Conservation (phyloP, 768 basidiomycete species). For the Mycena filopes region DNA sequence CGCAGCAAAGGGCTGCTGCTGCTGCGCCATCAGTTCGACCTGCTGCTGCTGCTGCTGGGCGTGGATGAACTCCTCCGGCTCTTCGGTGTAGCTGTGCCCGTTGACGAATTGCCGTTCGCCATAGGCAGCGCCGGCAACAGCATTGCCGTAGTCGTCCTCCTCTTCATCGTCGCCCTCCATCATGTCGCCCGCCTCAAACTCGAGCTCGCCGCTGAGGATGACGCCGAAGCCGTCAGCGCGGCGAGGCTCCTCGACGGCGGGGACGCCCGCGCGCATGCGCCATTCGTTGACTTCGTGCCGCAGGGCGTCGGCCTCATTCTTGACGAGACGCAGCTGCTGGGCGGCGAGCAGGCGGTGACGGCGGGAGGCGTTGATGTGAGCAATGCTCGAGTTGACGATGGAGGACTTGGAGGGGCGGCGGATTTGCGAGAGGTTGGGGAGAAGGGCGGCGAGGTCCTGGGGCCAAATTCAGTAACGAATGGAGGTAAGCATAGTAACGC, state of each 20-base stretch:
- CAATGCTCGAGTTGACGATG: conserved; percentile 96
- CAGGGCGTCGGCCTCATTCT: conserved; percentile 86
- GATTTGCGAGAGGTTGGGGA: conserved; percentile 93
- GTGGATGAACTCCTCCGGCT: conserved; percentile 29
- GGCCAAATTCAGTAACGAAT: not conserved
- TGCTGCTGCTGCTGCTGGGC: conserved; percentile 25
- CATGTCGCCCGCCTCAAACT: conserved; percentile 60
- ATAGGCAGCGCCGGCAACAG: not conserved
- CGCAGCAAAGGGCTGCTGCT: conserved; percentile 5
- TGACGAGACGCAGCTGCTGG: conserved; percentile 82
- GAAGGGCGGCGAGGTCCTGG: conserved; percentile 89
- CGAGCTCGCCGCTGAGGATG: conserved; percentile 77
- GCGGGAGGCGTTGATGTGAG: conserved; percentile 85
- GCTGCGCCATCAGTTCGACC: conserved; percentile 26
- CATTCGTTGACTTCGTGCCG: conserved; percentile 94
- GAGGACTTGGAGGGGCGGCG: conserved; percentile 96
- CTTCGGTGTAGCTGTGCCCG: conserved; percentile 10
- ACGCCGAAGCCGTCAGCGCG: conserved; percentile 79
- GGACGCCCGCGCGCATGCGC: conserved; percentile 83
- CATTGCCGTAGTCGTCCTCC: conserved; percentile 44
- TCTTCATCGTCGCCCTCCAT: conserved; percentile 66
- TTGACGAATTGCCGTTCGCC: conserved; percentile 5
- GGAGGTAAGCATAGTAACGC: conserved; percentile 42
- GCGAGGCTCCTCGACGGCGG: conserved; percentile 77
- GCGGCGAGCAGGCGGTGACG: conserved; percentile 87